Conservation (phyloP, 148 eudicot genomes). For the Vaccinium myrtillus region DNA sequence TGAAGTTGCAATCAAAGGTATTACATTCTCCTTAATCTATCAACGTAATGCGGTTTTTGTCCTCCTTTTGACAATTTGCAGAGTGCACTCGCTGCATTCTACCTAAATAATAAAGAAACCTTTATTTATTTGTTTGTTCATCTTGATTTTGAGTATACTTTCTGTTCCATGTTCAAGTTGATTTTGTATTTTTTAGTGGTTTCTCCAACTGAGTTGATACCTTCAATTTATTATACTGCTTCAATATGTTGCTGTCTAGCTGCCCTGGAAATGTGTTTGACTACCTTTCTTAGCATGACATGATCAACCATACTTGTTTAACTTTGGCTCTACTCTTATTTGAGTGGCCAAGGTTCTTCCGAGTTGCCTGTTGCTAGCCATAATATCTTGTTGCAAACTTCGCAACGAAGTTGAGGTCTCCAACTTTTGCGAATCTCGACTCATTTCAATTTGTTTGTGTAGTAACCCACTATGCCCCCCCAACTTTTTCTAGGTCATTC, state of each 20-base stretch:
- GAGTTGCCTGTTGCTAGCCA: not conserved
- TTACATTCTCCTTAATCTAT: not conserved
- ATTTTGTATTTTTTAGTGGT: not conserved
- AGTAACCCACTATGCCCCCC: not conserved
- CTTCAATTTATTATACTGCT: not conserved
- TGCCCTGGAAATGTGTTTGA: not conserved
- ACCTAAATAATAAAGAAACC: not conserved
- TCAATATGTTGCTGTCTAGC: not conserved
- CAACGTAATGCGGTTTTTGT: not conserved
- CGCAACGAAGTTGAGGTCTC: not conserved
- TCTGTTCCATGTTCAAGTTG: not conserved
- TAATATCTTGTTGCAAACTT: not conserved
- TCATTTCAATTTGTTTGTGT: not conserved
- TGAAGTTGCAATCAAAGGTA: slow-evolving; percentile 11
- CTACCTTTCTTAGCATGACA: not conserved
- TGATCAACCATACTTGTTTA: not conserved
- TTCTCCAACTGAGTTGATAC: not conserved
- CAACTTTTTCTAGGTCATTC: not conserved
- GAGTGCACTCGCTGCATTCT: not conserved
- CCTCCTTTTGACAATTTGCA: not conserved
- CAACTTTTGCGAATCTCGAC: not conserved
- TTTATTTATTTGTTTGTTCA: not conserved
- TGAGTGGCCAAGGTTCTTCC: not conserved
- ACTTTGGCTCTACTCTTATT: not conserved
- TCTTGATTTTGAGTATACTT: not conserved